These are phyloP conservation scores for Penicillium mononematosum DNA, from an alignment of 495 filamentous ascomycete genomes.

Conservation along the genomic window DNA sequence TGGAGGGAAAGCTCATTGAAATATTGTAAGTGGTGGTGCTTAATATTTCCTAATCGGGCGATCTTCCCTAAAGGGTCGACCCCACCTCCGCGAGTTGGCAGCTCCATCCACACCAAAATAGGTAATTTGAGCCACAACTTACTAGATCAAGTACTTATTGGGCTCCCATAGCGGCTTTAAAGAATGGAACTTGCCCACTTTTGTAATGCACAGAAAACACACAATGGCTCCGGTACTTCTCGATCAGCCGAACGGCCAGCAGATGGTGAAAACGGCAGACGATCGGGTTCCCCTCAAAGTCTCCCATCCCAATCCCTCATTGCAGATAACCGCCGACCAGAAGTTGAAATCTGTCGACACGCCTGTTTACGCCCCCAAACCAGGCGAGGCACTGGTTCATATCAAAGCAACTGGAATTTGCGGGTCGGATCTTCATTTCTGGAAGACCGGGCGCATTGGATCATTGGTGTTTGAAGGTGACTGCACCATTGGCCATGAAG, in stretches of 20 bases:
- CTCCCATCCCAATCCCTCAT: conserved; percentile 50
- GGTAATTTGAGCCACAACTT: conserved; percentile 8
- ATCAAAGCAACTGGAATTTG: conserved; percentile 54
- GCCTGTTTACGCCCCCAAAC: conserved; percentile 47
- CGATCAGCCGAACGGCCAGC: conserved; percentile 9
- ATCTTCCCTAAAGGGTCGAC: neutral
- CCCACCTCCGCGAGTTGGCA: neutral
- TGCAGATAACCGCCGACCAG: conserved; percentile 57
- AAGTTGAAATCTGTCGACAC: conserved; percentile 50
- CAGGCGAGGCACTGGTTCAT: conserved; percentile 50
- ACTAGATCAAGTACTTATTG: neutral
- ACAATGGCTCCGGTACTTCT: conserved; percentile 21
- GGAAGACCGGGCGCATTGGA: conserved; percentile 75
- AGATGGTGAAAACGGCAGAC: conserved; percentile 7
- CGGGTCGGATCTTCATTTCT: conserved; percentile 73
- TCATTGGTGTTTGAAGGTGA: conserved; percentile 66
- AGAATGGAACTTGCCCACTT: neutral
- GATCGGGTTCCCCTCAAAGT: conserved; percentile 15
- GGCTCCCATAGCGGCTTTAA: neutral
- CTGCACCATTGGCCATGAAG: conserved; percentile 76
- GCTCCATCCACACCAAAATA: conserved; percentile 1
- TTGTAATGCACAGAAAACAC: neutral
- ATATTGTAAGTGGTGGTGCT: conserved; percentile 14
- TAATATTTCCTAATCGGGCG: conserved; percentile 17
- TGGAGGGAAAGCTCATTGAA: conserved; percentile 7